These are phyloP conservation scores for Trichosporon sp. DNA, from an alignment of 1,284 basidiomycete species.

Conservation along the genomic window DNA sequence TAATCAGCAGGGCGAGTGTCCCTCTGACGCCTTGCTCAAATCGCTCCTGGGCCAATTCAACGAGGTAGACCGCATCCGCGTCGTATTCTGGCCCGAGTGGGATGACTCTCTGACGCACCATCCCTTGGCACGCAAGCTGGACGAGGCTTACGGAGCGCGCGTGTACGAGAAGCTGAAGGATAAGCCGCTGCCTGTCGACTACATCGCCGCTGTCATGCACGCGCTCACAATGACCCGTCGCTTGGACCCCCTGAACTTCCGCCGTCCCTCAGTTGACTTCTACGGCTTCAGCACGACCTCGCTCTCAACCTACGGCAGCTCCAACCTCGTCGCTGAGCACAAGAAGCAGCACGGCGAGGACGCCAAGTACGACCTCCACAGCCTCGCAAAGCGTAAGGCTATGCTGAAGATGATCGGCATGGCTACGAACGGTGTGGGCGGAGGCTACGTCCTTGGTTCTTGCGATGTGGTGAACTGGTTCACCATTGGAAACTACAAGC, in stretches of 20 bases:
- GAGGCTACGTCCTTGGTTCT: background rate
- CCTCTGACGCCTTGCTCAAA: background rate
- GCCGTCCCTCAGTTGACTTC: background rate
- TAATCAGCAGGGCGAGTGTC: background rate
- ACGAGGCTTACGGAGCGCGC: background rate
- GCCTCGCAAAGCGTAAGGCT: background rate
- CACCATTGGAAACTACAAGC: background rate
- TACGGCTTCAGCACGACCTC: background rate
- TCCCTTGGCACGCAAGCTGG: background rate
- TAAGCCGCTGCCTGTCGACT: background rate
- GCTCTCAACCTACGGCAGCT: background rate
- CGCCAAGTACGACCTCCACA: background rate
- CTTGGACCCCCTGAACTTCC: background rate
- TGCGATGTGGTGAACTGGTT: background rate
- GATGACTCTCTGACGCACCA: background rate
- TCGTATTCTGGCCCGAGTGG: constrained; percentile 7
- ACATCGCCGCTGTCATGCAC: background rate
- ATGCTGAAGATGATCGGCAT: background rate
- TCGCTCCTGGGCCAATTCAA: background rate
- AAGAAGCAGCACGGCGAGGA: background rate
- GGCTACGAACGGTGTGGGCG: background rate
- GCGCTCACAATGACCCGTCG: background rate
- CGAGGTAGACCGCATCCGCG: background rate
- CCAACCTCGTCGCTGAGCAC: background rate
- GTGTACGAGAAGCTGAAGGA: background rate